Conservation (phyloP, 495 filamentous ascomycete species). For the Wilcoxina mikolae region DNA sequence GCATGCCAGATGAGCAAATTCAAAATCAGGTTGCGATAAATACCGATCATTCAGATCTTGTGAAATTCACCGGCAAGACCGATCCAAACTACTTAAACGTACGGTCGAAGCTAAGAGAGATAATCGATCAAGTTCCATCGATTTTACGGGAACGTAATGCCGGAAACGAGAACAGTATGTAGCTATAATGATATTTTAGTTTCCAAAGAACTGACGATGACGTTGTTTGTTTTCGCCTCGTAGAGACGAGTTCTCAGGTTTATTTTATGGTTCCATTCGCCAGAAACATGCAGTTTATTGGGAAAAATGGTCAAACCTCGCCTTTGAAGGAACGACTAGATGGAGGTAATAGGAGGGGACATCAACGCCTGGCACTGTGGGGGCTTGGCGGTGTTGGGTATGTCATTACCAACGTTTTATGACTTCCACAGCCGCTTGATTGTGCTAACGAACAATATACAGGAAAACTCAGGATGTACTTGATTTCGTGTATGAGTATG, state of each 20-base stretch:
- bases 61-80: no score
- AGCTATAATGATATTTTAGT: no score
- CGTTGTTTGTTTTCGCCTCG: no score
- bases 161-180: no score
- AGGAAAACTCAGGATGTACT: conserved; percentile 33
- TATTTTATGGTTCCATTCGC: not conserved
- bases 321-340: not conserved
- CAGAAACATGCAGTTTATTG: not conserved
- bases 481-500: conserved; percentile 32
- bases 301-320: not conserved
- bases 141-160: no score
- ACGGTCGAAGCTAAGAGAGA: no score
- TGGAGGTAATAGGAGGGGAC: not conserved
- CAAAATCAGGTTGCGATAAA: no score
- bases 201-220: no score
- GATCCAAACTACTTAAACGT: no score
- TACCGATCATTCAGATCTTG: no score
- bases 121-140: no score
- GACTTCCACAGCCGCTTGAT: not conserved
- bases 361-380: not conserved
- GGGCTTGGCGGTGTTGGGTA: not conserved
- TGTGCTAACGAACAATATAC: not conserved
- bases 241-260: not conserved
- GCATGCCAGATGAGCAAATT: not conserved
- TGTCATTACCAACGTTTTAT: not conserved